Evolutionary conservation across 768 basidiomycete species (phyloP).

Genomic region (Pulveroboletus sp.): DNA sequence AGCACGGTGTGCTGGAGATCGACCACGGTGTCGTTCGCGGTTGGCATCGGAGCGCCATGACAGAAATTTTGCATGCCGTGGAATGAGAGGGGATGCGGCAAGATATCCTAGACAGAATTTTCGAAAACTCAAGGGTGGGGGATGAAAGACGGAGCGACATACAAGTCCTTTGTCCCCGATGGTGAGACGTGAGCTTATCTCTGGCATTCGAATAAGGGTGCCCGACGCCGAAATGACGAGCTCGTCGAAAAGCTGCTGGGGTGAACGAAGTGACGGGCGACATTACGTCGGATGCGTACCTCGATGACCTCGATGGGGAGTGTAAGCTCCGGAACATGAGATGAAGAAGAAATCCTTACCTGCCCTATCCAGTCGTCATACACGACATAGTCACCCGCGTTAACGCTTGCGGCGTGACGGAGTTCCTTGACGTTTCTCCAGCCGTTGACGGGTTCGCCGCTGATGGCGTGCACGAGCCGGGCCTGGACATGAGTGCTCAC

Average conservation of each 20-base stretch:
- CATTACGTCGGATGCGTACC: constrained; percentile 40
- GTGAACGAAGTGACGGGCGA: constrained; percentile 11
- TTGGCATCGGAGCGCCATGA: constrained; percentile 41
- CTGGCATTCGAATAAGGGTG: constrained; percentile 69
- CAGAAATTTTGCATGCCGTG: constrained; percentile 46
- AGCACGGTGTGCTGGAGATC: constrained; percentile 72
- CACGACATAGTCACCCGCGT: constrained; percentile 77
- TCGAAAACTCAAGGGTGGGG: constrained; percentile 2
- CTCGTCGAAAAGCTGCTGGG: constrained; percentile 74
- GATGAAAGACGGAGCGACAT: constrained; percentile 23
- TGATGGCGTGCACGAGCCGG: constrained; percentile 74
- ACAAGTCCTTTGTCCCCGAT: constrained; percentile 78
- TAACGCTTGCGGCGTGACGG: constrained; percentile 53
- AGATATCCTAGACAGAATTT: constrained; percentile 50
- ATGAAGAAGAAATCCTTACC: constrained; percentile 41
- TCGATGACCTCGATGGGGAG: constrained; percentile 58
- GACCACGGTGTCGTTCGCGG: constrained; percentile 58
- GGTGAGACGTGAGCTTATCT: constrained; percentile 68
- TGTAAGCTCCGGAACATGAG: constrained; percentile 8
- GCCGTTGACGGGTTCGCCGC: constrained; percentile 49
- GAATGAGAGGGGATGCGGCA: constrained; percentile 50
- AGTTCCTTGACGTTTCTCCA: constrained; percentile 64
- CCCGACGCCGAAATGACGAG: constrained; percentile 65
- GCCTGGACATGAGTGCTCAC: constrained; percentile 57
- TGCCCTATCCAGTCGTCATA: constrained; percentile 89